These are phyloP conservation scores for Leccinum fuscescens DNA, from an alignment of 1,284 basidiomycete species.

Conservation along the genomic window DNA sequence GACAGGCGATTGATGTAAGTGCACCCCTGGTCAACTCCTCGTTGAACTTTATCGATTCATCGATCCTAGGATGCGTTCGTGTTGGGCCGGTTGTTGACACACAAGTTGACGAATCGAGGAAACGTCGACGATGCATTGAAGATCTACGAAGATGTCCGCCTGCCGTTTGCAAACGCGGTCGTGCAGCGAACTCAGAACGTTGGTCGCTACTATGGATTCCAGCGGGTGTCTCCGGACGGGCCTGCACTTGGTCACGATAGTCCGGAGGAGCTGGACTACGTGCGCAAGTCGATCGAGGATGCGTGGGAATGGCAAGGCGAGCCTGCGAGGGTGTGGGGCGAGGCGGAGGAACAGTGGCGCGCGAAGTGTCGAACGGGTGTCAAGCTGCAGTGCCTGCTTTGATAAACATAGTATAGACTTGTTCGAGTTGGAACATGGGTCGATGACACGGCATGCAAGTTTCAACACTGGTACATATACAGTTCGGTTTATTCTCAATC, in stretches of 20 bases:
- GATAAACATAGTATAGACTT: background rate
- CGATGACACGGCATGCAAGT: slow-evolving; percentile 9
- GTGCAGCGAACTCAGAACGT: slow-evolving; percentile 5
- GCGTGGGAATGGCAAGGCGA: slow-evolving; percentile 22
- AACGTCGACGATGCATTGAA: slow-evolving; percentile 26
- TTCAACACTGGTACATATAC: background rate
- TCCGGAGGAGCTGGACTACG: slow-evolving; percentile 9
- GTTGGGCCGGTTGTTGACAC: no score
- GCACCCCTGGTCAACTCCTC: no score
- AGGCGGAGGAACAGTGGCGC: slow-evolving; percentile 16
- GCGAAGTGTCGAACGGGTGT: background rate
- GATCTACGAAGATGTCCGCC: slow-evolving; percentile 35
- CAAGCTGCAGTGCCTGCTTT: background rate
- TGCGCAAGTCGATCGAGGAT: slow-evolving; percentile 16
- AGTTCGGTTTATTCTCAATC: background rate
- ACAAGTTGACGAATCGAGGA: slow-evolving; percentile 21
- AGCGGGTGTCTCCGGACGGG: slow-evolving; percentile 2
- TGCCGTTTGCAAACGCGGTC: slow-evolving; percentile 26
- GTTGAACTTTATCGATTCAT: no score
- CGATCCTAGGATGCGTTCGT: no score
- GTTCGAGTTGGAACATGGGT: slow-evolving; percentile 1
- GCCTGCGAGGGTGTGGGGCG: slow-evolving; percentile 10
- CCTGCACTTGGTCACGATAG: slow-evolving; percentile 1
- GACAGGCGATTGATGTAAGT: no score
- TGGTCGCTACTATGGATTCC: slow-evolving; percentile 8